Evolutionary conservation across 2,329 filamentous ascomycete genomes (phyloP).

Genomic region (Alternaria longipes): DNA sequence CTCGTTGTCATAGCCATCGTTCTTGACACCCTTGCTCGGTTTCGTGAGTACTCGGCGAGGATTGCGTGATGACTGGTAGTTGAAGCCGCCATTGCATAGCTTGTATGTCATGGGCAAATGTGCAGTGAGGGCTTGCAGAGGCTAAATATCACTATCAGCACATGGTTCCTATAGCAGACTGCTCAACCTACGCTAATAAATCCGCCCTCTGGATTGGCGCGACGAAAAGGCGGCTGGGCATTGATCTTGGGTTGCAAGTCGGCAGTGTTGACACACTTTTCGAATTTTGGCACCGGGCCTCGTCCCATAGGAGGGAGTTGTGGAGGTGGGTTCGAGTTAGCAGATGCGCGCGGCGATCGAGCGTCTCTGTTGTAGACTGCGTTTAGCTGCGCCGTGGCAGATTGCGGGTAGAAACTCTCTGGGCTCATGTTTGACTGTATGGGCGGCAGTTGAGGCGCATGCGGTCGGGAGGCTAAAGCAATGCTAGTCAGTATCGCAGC

Average conservation of each 20-base stretch:
- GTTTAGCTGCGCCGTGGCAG: slow-evolving; percentile 76
- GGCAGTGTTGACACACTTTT: slow-evolving; percentile 74
- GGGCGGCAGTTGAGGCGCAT: slow-evolving; percentile 75
- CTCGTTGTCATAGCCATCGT: slow-evolving; percentile 98
- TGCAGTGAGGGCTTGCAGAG: slow-evolving; percentile 91
- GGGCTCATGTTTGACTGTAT: slow-evolving; percentile 74
- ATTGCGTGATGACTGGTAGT: slow-evolving; percentile 98
- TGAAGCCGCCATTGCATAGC: slow-evolving; percentile 97
- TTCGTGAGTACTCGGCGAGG: slow-evolving; percentile 95
- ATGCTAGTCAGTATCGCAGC: slow-evolving; percentile 33
- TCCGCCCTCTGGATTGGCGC: slow-evolving; percentile 94
- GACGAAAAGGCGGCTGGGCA: slow-evolving; percentile 85
- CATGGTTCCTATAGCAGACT: background rate
- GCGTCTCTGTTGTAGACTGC: slow-evolving; percentile 67
- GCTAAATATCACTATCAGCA: slow-evolving; percentile 63
- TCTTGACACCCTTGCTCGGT: slow-evolving; percentile 97
- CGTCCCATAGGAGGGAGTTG: slow-evolving; percentile 58
- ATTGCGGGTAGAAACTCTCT: slow-evolving; percentile 76
- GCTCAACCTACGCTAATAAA: slow-evolving; percentile 85
- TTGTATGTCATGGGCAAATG: slow-evolving; percentile 95
- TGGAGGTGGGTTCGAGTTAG: slow-evolving; percentile 58
- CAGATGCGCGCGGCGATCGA: slow-evolving; percentile 57
- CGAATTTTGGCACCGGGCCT: slow-evolving; percentile 86
- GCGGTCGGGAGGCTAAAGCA: slow-evolving; percentile 57
- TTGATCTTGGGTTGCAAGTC: slow-evolving; percentile 87